Evolutionary conservation across 1,139 yeast species (phyloP), one percentile per base, ranked within the genome.

Genomic region (Hyphopichia khmerensis): DNA sequence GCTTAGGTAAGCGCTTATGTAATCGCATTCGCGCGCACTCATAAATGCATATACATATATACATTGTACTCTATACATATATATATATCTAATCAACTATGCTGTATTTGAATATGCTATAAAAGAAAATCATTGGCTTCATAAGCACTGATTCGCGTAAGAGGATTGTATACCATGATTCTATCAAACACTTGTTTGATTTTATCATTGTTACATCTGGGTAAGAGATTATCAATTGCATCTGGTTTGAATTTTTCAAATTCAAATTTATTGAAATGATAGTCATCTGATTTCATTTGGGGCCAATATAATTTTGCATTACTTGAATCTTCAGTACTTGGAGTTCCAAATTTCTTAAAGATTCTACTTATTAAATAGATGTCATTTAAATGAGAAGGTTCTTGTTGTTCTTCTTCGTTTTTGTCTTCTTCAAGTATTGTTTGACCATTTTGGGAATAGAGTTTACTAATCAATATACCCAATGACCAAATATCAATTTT

Each of bases 401-500:
- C 60, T 5, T 61, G 61, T 4, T 70, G 67, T 40, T 64, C 68
- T 6, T 54, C 60, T 4, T n/a, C n/a, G n/a, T n/a, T n/a, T n/a
- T 62, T 61, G 8, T 63, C 67, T 39, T 62, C 65, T 52, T 40
- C 53, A 36, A 79, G 65, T 1, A 77, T 63, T 1, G 80, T 69
- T 7, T 60, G 51, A 14, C 80, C 74, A 40, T 75, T 62, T 0
- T 47, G 43, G 34, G 86, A 79, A 49, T 77, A 79, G 40, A 90
- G 57, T 41, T 79, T 69, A n/a, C 87, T 79, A 45, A 85, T 57
- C 1, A 88, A 52, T 8, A 93, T 76, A 2, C 93, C 95, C 16
- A 84, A 57, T 0, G 88, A 70, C 98, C 98, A 93, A 24, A 89
- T 71, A 57, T 93, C 99, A 4, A 91, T 69, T 35, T 77, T 82